phyloP scores from a whole-genome alignment of 192 early-diverging fungal species.

The Jimgerdemannia flammicorona region DNA sequence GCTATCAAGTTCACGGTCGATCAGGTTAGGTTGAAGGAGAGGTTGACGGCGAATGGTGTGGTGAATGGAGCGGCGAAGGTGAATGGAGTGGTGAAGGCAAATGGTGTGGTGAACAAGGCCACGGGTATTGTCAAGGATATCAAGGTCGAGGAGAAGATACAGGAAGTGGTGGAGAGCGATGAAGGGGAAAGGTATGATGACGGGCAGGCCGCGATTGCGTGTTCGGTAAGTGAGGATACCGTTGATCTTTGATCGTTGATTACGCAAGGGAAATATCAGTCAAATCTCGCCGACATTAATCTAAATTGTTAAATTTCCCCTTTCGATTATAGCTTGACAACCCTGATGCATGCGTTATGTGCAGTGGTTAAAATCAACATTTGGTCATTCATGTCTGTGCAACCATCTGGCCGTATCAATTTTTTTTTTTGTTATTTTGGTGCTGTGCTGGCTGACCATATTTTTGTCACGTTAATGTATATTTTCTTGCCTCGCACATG shows the following conservation, averaged over 20 bases:
- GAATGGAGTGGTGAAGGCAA: conserved; percentile 24
- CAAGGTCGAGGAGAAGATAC: conserved; percentile 11
- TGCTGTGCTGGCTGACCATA: too few species aligned
- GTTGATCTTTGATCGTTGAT: conserved; percentile 1
- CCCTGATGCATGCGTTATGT: conserved; percentile 88
- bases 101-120: not conserved
- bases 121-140: conserved; percentile 6
- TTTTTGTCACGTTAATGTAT: too few species aligned
- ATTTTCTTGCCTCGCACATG: too few species aligned
- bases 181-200: conserved; percentile 14
- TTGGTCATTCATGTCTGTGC: not conserved
- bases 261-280: not conserved
- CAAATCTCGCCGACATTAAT: conserved; percentile 1
- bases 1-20: conserved; percentile 99
- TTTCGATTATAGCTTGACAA: conserved; percentile 64
- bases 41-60: conserved; percentile 16
- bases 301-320: not conserved
- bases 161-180: conserved; percentile 8
- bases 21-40: conserved; percentile 59
- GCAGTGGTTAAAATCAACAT: conserved; percentile 61
- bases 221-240: conserved; percentile 46
- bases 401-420: too few species aligned
- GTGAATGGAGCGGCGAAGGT: conserved; percentile 31
- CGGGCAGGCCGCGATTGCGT: conserved; percentile 62
- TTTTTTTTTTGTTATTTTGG: too few species aligned